phyloP scores from a whole-genome alignment of 2,329 filamentous ascomycete species.

The Stachybotrys elegans region DNA sequence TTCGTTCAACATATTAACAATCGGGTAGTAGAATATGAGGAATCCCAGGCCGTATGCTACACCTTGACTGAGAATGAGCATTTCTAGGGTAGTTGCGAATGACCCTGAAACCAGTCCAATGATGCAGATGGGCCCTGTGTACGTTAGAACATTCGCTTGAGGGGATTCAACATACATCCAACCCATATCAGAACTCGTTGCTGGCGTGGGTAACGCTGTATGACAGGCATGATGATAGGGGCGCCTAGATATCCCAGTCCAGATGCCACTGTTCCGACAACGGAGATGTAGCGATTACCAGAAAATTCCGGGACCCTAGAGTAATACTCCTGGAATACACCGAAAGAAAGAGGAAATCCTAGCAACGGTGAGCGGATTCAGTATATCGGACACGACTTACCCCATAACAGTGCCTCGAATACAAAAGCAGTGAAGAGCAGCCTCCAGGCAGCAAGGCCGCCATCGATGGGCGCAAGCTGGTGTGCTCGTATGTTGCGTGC shows the following conservation, averaged over 20 bases:
- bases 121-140: constrained; percentile 30
- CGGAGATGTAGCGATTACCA: constrained; percentile 16
- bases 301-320: constrained; percentile 20
- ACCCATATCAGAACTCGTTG: constrained; percentile 29
- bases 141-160: no score
- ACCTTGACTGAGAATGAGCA: constrained; percentile 33
- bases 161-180: constrained; percentile 21
- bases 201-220: constrained; percentile 25
- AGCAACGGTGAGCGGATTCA: background rate
- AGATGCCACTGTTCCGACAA: constrained; percentile 21
- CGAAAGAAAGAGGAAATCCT: constrained; percentile 24
- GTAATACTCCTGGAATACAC: constrained; percentile 25
- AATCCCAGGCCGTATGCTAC: constrained; percentile 34
- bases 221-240: constrained; percentile 25
- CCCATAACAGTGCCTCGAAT: constrained; percentile 19
- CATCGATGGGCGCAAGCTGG: constrained; percentile 13
- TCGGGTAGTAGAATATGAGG: constrained; percentile 29
- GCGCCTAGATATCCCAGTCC: constrained; percentile 27
- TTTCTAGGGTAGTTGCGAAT: constrained; percentile 25
- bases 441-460: constrained; percentile 17
- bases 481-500: no score
- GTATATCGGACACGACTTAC: constrained; percentile 2
- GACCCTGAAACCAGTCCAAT: constrained; percentile 25
- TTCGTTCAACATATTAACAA: constrained; percentile 34
- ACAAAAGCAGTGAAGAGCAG: constrained; percentile 16